Conservation (phyloP, 805 yeast species). For the Candida patagonica region DNA sequence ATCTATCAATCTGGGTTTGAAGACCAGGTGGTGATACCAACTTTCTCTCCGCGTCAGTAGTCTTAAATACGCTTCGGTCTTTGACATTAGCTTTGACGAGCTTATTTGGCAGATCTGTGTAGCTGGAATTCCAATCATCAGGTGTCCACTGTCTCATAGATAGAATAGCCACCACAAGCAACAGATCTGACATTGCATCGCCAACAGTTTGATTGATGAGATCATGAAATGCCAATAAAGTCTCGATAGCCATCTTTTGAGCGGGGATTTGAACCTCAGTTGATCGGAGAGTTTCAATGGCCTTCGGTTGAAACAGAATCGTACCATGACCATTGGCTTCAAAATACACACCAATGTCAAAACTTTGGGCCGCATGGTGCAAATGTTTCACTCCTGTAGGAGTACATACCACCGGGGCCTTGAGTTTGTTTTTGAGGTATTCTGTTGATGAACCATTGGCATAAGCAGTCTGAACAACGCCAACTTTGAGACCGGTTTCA, state of each 20-base stretch:
- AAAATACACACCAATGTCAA: constrained; percentile 87
- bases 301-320: constrained; percentile 61
- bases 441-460: constrained; percentile 90
- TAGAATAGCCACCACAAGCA: constrained; percentile 63
- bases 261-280: constrained; percentile 34
- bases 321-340: constrained; percentile 99
- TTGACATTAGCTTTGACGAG: constrained; percentile 74
- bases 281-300: constrained; percentile 31
- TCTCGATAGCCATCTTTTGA: constrained; percentile 41
- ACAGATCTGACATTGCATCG: constrained; percentile 88
- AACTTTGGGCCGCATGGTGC: constrained; percentile 81
- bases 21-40: constrained; percentile 69
- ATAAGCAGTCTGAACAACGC: constrained; percentile 95
- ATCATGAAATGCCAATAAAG: constrained; percentile 52
- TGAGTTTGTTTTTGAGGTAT: constrained; percentile 50
- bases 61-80: constrained; percentile 68
- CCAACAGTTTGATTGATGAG: constrained; percentile 97
- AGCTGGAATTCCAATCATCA: constrained; percentile 62
- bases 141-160: constrained; percentile 51
- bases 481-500: constrained; percentile 38
- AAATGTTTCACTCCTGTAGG: constrained; percentile 95
- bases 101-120: constrained; percentile 79
- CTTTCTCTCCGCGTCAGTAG: constrained; percentile 85
- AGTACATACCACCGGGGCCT: constrained; percentile 76
- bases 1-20: constrained; percentile 60